These are phyloP conservation scores for Kwoniella shandongensis DNA, from an alignment of 768 basidiomycete genomes.

Conservation along the genomic window DNA sequence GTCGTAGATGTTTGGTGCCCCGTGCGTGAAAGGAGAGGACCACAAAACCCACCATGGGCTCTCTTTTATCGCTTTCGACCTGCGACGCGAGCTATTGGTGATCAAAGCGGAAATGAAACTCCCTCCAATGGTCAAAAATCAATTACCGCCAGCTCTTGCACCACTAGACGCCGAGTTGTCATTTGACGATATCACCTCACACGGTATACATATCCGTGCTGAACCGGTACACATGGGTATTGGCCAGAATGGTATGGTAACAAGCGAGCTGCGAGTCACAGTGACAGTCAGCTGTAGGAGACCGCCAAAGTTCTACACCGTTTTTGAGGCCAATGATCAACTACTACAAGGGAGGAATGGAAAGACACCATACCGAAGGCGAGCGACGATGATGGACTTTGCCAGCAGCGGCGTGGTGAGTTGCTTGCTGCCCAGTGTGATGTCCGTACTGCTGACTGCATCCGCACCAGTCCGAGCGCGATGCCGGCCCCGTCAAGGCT, in stretches of 20 bases:
- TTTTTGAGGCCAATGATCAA: conserved; percentile 30
- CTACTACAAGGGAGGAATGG: conserved; percentile 2
- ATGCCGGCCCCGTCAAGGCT: conserved; percentile 37
- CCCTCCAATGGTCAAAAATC: background rate
- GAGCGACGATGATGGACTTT: conserved; percentile 49
- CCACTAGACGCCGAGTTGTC: conserved; percentile 44
- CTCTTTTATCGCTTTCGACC: conserved; percentile 44
- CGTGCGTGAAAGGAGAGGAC: conserved; percentile 13
- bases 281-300: conserved; percentile 42
- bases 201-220: conserved; percentile 32
- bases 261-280: conserved; percentile 24
- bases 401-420: conserved; percentile 29
- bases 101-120: conserved; percentile 31
- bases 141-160: conserved; percentile 33
- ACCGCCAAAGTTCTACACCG: conserved; percentile 43
- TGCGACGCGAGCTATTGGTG: conserved; percentile 30
- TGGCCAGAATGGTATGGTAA: background rate
- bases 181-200: conserved; percentile 45
- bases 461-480: conserved; percentile 27
- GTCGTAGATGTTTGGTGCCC: conserved; percentile 27
- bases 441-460: background rate
- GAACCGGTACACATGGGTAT: background rate
- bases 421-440: background rate
- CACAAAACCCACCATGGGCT: conserved; percentile 2
- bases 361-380: conserved; percentile 17